Base-by-base conservation (phyloP, 768 basidiomycete species). In the Termitomyces sp. region DNA sequence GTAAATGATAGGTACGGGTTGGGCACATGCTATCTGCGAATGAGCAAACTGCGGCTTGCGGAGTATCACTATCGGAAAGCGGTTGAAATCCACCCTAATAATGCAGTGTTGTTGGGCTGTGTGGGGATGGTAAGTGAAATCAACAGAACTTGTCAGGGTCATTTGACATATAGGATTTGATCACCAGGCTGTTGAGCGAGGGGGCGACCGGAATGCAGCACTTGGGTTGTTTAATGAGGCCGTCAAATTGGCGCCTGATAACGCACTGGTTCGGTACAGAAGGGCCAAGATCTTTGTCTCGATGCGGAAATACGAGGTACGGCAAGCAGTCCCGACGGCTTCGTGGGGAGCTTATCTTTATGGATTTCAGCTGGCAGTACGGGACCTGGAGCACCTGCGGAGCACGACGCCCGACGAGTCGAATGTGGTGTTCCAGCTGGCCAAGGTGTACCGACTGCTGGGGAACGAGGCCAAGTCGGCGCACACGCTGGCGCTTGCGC, bases 41-140 rank as follows among this genome's bases (percentile, higher is more conserved):
- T 89, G 83, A 95, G 91, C 73, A 98, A 96, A 77, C 76, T 92
- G 57, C 86, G 91, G 44, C 78, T 95, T 51, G 97, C 97, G 43
- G 95, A 98, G 70, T 98, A 96, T 75, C 95, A 98, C 74, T 98
- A 92, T 77, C 83, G 91, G 64, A 90, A 88, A 69, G 95, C 97
- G 3, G 81, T 88, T 35, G 86, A 90, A 64, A 95, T 99, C 70
- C 94, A 98, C 71, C 92, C 95, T 40, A 83, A 87, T 63, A 98
- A 97, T 71, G 94, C 94, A 14, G 94, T 98, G n/a, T 78, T 99
- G 59, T 76, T 96, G 58, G 95, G 93, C 66, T 98, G 95, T 71
- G 89, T 98, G 67, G 97, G 94, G 47, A 90, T 94, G 86, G 96
- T 97, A 66, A 72, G 93, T 84, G 61, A 43, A 58, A 56, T 69